Conservation (phyloP, 2,329 filamentous ascomycete genomes). For the Aureobasidium melanogenum region DNA sequence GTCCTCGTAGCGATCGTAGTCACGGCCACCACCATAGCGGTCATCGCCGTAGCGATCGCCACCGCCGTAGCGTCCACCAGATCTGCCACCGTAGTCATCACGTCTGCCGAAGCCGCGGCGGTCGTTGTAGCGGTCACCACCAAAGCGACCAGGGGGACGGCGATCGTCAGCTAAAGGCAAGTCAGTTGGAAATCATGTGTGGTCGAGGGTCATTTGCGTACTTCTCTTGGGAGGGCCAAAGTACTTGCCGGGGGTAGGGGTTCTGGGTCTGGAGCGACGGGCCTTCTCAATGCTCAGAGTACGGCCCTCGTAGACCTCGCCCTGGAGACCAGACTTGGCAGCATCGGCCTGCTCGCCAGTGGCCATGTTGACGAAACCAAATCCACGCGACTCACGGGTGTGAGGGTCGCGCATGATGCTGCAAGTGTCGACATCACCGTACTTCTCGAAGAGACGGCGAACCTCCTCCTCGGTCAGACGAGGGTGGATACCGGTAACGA, state of each 20-base stretch:
- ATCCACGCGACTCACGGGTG: slow-evolving; percentile 95
- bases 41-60: slow-evolving; percentile 34
- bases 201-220: slow-evolving; percentile 39
- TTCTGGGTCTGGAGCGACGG: slow-evolving; percentile 85
- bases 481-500: slow-evolving; percentile 96
- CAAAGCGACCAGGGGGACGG: slow-evolving; percentile 25
- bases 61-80: slow-evolving; percentile 40
- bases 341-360: slow-evolving; percentile 92
- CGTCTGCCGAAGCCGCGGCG: slow-evolving; percentile 35
- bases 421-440: slow-evolving; percentile 97
- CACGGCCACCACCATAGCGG: slow-evolving; percentile 29
- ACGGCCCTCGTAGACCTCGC: slow-evolving; percentile 88
- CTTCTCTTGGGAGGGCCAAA: slow-evolving; percentile 97
- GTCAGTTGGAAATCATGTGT: slow-evolving; percentile 7
- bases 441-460: slow-evolving; percentile 93
- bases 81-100: slow-evolving; percentile 39
- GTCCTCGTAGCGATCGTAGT: slow-evolving; percentile 31
- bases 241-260: slow-evolving; percentile 97
- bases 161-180: slow-evolving; percentile 30
- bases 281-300: slow-evolving; percentile 99
- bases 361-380: slow-evolving; percentile 99
- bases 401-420: slow-evolving; percentile 99
- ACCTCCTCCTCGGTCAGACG: slow-evolving; percentile 84
- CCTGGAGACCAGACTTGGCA: slow-evolving; percentile 90
- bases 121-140: slow-evolving; percentile 26